phyloP scores from a whole-genome alignment of 345 rosid genomes.

The Rhizophora apiculata region DNA sequence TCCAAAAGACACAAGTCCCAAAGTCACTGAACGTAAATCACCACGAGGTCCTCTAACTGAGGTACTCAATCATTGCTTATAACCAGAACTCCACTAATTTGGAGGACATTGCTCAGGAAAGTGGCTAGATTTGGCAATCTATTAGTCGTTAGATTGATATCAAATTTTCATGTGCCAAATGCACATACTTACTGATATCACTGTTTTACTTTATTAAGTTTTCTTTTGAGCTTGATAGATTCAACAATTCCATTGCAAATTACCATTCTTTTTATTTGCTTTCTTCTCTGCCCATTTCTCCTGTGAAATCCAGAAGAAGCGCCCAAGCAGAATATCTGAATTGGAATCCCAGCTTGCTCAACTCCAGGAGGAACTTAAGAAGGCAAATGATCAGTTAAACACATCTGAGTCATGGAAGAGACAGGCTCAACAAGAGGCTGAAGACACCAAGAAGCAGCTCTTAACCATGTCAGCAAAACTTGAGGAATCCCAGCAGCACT shows the following conservation, averaged over 20 bases:
- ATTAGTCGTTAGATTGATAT: background rate
- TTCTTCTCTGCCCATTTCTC: constrained; percentile 7
- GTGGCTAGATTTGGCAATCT: background rate
- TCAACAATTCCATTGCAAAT: constrained; percentile 1
- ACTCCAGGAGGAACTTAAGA: constrained; percentile 82
- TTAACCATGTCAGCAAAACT: constrained; percentile 51
- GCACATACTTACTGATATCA: background rate
- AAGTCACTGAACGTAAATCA: constrained; percentile 66
- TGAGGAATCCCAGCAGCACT: constrained; percentile 61
- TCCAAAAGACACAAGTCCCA: constrained; percentile 70
- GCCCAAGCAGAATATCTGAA: constrained; percentile 49
- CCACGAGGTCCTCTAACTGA: constrained; percentile 61
- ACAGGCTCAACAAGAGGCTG: constrained; percentile 69
- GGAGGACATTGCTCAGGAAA: background rate
- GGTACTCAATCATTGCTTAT: constrained; percentile 41
- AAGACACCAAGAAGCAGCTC: constrained; percentile 68
- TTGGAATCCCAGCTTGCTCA: constrained; percentile 64
- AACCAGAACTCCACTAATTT: background rate
- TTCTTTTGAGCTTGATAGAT: constrained; percentile 8
- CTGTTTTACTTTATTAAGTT: background rate
- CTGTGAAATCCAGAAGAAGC: constrained; percentile 53
- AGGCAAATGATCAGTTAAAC: constrained; percentile 64
- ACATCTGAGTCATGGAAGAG: constrained; percentile 69
- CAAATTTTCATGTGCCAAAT: background rate
- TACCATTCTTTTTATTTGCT: constrained; percentile 11